Evolutionary conservation across 306 rosid genomes (phyloP), one percentile per base, ranked within the genome.

Genomic region (Acacia confusa): DNA sequence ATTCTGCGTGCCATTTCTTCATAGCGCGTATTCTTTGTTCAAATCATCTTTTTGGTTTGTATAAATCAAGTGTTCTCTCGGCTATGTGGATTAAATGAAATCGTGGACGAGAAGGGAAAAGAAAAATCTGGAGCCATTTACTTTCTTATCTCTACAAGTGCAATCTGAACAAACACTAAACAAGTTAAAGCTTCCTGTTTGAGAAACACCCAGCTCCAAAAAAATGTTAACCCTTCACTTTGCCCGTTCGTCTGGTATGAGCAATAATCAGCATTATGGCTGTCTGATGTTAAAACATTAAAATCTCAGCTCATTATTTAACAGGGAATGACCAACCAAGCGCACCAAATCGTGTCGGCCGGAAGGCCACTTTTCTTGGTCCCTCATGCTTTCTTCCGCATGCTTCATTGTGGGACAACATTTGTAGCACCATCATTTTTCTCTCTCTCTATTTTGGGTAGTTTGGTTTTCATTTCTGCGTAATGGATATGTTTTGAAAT

Each of bases 291-390:
- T 30, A 53, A 41, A 74, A 52, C 69, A 24, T 16, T 16, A 32
- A 53, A 48, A 34, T 17, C 74, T 34, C 19, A 16, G 14, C 20
- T 69, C 73, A 74, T n/a, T 34, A 53, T 53, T 22, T 14, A 74
- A 75, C 69, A 75, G 22, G 24, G 65, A 75, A 55, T 53, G 52
- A 14, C 78, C 78, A 50, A 75, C 15, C 43, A 45, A 61, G 40
- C 27, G 80, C 63, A 43, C 70, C 32, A 20, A n/a, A 50, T 11
- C 52, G 24, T 38, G 48, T 67, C 50, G 28, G 73, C 2, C 50
- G 73, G 73, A 4, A 15, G 19, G 25, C 24, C 13, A 12, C 52
- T 40, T 19, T 69, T 69, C 44, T 40, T 40, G 73, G 52, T 69
- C 50, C 16, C 25, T 36, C 27, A 17, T 16, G 25, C 25, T 66